Conservation (phyloP, 345 rosid genomes). For the Populus alba region DNA sequence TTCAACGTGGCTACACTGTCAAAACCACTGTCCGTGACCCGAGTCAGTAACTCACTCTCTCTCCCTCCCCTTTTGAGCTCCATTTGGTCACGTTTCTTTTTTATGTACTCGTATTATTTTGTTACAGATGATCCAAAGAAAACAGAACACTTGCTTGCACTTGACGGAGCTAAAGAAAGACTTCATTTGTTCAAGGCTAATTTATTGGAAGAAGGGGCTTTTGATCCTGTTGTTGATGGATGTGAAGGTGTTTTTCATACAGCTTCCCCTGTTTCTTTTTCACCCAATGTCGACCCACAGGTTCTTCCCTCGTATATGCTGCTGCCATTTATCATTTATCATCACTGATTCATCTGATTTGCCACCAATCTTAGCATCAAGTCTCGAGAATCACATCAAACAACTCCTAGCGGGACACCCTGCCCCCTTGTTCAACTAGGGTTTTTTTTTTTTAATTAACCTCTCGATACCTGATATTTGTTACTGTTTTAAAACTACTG, state of each 20-base stretch:
- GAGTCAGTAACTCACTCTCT: neutral
- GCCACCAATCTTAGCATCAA: neutral
- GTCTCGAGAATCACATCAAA: neutral
- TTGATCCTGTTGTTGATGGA: constrained; percentile 8
- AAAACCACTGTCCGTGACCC: constrained; percentile 7
- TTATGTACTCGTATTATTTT: neutral
- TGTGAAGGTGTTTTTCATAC: constrained; percentile 12
- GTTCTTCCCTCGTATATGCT: neutral
- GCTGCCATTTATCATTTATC: neutral
- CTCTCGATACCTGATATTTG: no score
- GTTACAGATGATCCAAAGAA: constrained; percentile 5
- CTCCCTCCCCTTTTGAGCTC: neutral
- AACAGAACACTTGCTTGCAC: constrained; percentile 1
- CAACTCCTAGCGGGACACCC: neutral
- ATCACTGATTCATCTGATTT: neutral
- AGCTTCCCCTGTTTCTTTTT: constrained; percentile 1
- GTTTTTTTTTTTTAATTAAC: no score
- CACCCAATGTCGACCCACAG: neutral
- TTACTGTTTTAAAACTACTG: neutral
- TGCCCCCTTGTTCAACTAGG: no score
- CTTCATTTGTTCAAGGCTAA: constrained; percentile 8
- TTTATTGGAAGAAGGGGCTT: constrained; percentile 13
- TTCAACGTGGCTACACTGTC: neutral
- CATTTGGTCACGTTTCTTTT: neutral
- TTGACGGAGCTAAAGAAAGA: constrained; percentile 13